Base-by-base conservation (phyloP, 2,329 filamentous ascomycete genomes). In the Setomelanomma holmii region DNA sequence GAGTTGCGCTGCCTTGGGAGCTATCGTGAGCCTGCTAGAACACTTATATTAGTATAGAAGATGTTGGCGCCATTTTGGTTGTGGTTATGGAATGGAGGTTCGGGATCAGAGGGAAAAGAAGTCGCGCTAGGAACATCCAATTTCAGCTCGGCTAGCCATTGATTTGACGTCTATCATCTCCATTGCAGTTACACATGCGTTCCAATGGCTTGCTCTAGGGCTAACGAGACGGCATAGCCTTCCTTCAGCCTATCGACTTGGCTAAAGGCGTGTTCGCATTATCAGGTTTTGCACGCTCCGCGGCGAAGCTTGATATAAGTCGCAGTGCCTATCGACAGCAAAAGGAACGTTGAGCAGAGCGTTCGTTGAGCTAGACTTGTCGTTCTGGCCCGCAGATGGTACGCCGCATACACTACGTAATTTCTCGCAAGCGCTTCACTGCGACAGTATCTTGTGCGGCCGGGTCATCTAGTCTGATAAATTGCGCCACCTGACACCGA, bases 91-190 rank as follows among this genome's bases (percentile, higher is more conserved):
- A 70, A 67, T 68, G 64, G 61, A 66, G 59, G 60, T 61, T 57
- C 58, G 61, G 59, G 56, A 60, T 61, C 61, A 44, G 61, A 63
- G 47, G 44, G 57, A 66, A 66, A 64, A 63, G 59, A 61, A 38
- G 51, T 53, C 62, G 61, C 60, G 63, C 69, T 71, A 71, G 67
- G 56, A 60, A 64, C 56, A 56, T 70, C 60, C 63, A 70, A 72
- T 70, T 71, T 71, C 68, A 73, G 69, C 68, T 73, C 69, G 69
- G 67, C 64, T 68, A 69, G 60, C 58, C 60, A 58, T 63, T 61
- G 55, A 58, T 60, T 61, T 61, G 54, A 56, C 50, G 59, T 59
- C 58, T 65, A 68, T 61, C 57, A 61, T 30, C 27, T 30, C 14
- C 27, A 10, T 30, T 30, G 27, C 27, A 8, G 27, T 30, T 30